phyloP scores from a whole-genome alignment of 2,329 filamentous ascomycete genomes.

The Ampelomyces quisqualis region DNA sequence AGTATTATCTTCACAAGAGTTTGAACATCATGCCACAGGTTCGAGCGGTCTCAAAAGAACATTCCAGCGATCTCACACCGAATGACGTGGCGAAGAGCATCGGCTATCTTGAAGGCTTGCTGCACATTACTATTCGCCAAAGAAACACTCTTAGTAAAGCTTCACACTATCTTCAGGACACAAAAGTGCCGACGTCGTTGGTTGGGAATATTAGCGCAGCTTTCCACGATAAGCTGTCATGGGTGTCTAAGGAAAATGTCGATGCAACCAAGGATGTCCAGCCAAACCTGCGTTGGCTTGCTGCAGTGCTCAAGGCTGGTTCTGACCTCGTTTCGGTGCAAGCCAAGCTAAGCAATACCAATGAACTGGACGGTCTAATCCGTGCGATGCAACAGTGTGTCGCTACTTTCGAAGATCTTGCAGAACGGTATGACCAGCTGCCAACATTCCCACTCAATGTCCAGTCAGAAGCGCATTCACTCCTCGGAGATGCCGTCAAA shows the following conservation, averaged over 20 bases:
- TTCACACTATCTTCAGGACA: constrained; percentile 35
- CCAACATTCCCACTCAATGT: constrained; percentile 32
- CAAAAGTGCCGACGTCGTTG: constrained; percentile 44
- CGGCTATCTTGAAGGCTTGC: constrained; percentile 82
- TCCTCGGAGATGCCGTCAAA: constrained; percentile 16
- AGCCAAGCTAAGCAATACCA: constrained; percentile 59
- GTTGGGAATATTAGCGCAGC: constrained; percentile 30
- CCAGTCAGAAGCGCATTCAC: constrained; percentile 20
- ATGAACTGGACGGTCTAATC: constrained; percentile 29
- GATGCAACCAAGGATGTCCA: constrained; percentile 15
- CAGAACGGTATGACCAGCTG: constrained; percentile 18
- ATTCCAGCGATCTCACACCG: constrained; percentile 80
- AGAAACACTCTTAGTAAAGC: constrained; percentile 48
- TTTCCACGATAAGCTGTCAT: constrained; percentile 8
- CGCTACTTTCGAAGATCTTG: constrained; percentile 16
- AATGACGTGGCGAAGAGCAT: constrained; percentile 77
- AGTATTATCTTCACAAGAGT: constrained; percentile 77
- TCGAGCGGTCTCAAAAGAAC: constrained; percentile 67
- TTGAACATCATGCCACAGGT: constrained; percentile 71
- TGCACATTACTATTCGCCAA: constrained; percentile 66
- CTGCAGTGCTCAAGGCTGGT: constrained; percentile 65
- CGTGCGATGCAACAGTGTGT: constrained; percentile 30
- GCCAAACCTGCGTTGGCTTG: constrained; percentile 59
- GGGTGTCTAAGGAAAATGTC: constrained; percentile 20
- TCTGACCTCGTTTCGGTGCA: constrained; percentile 66